These are phyloP conservation scores for Cladosporium sp. DNA, from an alignment of 2,329 filamentous ascomycete genomes.

Conservation along the genomic window DNA sequence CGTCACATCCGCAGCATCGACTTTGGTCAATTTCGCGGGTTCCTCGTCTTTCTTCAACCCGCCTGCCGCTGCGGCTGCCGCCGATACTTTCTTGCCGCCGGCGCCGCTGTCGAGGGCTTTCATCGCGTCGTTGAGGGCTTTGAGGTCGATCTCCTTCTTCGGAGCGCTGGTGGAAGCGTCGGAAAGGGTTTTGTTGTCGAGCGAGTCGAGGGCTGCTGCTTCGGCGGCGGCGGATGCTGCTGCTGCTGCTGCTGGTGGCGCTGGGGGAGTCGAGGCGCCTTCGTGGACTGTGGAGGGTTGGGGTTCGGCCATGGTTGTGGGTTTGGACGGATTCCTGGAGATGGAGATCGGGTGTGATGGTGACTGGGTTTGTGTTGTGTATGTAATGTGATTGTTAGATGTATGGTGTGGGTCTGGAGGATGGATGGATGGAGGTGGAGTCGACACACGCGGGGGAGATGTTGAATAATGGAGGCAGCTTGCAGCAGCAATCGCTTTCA, in stretches of 20 bases:
- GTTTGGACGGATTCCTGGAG: not conserved
- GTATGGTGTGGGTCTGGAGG: not conserved
- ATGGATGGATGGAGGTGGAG: not conserved
- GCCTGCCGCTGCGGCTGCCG: conserved; percentile 2
- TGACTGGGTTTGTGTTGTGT: not conserved
- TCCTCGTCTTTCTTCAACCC: conserved; percentile 28
- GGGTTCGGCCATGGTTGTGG: conserved; percentile 55
- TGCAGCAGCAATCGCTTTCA: not conserved
- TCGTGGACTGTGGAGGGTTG: conserved; percentile 61
- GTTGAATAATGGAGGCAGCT: not conserved
- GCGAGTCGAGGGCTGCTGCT: conserved; percentile 68
- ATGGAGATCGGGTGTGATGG: no score
- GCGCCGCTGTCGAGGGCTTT: conserved; percentile 54
- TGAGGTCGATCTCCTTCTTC: conserved; percentile 65
- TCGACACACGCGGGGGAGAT: not conserved
- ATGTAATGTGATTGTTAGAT: not conserved
- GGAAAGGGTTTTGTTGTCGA: conserved; percentile 54
- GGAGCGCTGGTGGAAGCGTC: conserved; percentile 48
- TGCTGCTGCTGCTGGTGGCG: conserved; percentile 61
- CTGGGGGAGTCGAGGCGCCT: conserved; percentile 60
- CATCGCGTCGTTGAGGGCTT: conserved; percentile 72
- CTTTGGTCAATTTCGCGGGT: conserved; percentile 60
- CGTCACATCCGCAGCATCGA: conserved; percentile 69
- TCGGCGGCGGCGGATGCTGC: conserved; percentile 78
- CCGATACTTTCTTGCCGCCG: conserved; percentile 40